Evolutionary conservation across 2,329 filamentous ascomycete genomes (phyloP).

Genomic region (Colletotrichum echinochloae): DNA sequence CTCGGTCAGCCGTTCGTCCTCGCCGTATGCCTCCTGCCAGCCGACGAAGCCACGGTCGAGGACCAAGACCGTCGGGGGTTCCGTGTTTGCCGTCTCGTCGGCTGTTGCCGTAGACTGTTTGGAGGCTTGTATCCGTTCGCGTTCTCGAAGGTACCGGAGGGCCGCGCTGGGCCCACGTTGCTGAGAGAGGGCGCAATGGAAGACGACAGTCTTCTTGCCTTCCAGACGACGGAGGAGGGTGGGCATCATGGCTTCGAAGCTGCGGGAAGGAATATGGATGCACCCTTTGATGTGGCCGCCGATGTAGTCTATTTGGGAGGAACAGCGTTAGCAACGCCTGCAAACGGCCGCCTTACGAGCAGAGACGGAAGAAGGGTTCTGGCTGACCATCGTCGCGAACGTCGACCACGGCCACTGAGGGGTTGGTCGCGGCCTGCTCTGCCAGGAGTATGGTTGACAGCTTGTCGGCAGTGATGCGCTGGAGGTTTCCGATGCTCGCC

Average conservation of each 20-base stretch:
- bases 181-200: constrained; percentile 94
- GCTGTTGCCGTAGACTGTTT: constrained; percentile 28
- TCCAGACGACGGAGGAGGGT: constrained; percentile 83
- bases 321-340: neutral
- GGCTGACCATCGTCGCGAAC: constrained; percentile 85
- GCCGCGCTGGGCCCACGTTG: constrained; percentile 90
- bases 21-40: constrained; percentile 89
- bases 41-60: constrained; percentile 86
- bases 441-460: constrained; percentile 75
- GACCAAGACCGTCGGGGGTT: constrained; percentile 80
- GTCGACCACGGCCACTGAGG: constrained; percentile 80
- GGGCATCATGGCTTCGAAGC: constrained; percentile 81
- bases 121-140: constrained; percentile 61
- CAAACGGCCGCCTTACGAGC: neutral
- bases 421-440: constrained; percentile 54
- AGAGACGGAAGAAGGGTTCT: constrained; percentile 43
- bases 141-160: constrained; percentile 80
- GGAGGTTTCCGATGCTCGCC: constrained; percentile 71
- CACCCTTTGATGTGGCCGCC: constrained; percentile 89
- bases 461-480: constrained; percentile 75
- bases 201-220: constrained; percentile 86
- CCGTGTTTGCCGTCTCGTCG: constrained; percentile 13
- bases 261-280: constrained; percentile 78
- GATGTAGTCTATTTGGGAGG: constrained; percentile 75
- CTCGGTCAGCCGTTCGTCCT: constrained; percentile 84